Conservation (phyloP, 164 flowering plant species). For the Stephania yunnanensis region DNA sequence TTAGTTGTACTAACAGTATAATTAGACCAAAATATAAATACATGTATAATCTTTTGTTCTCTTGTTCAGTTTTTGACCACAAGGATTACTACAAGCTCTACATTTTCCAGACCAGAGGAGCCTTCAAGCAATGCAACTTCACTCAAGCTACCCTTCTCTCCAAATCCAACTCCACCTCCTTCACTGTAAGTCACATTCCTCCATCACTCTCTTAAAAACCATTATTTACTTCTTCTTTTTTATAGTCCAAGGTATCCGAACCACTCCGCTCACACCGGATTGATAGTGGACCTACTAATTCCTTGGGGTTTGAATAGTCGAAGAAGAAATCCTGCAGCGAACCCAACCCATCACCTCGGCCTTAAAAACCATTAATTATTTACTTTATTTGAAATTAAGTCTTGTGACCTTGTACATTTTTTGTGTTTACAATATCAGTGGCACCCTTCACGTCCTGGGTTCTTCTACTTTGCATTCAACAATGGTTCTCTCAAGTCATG, state of each 20-base stretch:
- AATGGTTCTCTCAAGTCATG: conserved; percentile 54
- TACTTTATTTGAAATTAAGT: too few species aligned
- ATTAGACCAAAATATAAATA: too few species aligned
- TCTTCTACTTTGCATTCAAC: conserved; percentile 80
- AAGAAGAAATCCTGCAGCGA: too few species aligned
- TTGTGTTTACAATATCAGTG: conserved; percentile 34
- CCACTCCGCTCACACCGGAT: too few species aligned
- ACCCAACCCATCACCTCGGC: too few species aligned
- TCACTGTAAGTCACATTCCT: conserved; percentile 36
- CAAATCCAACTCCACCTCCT: conserved; percentile 49
- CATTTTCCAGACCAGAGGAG: conserved; percentile 66
- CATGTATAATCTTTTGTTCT: background rate
- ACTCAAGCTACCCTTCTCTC: conserved; percentile 67
- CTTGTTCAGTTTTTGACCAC: conserved; percentile 59
- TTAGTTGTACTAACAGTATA: too few species aligned
- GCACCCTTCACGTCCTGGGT: conserved; percentile 73
- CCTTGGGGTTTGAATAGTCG: too few species aligned
- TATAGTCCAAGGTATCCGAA: too few species aligned
- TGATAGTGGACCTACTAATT: too few species aligned
- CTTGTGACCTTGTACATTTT: too few species aligned
- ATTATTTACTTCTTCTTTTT: too few species aligned
- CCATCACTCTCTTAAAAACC: background rate
- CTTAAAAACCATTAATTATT: too few species aligned
- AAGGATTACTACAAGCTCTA: conserved; percentile 55
- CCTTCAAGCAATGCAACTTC: conserved; percentile 76